Base-by-base conservation (phyloP, 2,329 filamentous ascomycete genomes). In the Colletotrichum phormii region DNA sequence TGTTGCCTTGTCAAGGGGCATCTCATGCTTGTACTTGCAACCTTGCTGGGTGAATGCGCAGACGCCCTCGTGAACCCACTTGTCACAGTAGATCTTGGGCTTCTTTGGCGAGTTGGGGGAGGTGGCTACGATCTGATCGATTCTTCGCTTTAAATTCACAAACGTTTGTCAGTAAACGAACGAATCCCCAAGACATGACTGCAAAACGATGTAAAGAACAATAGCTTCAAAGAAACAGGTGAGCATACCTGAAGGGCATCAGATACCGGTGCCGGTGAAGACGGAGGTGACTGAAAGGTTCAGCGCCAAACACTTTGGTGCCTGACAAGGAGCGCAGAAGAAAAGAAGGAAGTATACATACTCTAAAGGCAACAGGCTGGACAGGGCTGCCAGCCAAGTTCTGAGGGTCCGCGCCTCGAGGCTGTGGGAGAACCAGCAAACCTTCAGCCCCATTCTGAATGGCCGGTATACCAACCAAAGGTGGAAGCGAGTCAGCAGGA, bases 11-110 rank as follows among this genome's bases (percentile, higher is more conserved):
- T 95, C 91, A 31, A 84, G 82, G 0, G 95, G 95, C 93, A 98
- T 97, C 80, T 97, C 94, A 80, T 98, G 95, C 84, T 95, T 96
- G 86, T 91, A 98, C 75, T 92, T 91, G 84, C 95, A 98, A 0
- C 95, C 95, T 78, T 95, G 92, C 80, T 97, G 94, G 4, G 89
- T 91, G 81, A 94, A 98, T 74, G 93, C 93, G 80, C 95, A 98
- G 55, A 94, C 90, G 24, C 95, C 95, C 71, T 93, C 92, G 77
- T 94, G 92, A 67, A 98, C 92, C 95, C 95, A 98, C 81, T 96
- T 94, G 71, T 95, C 94, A 82, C 95, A 98, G 81, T 93, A 97
- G 29, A 93, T 85, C 80, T 97, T 97, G 71, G 81, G 79, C 29
- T 79, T 80, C 77, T 89, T 90, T 6, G 82, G 81, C 5, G 78